Evolutionary conservation across 2,329 filamentous ascomycete genomes (phyloP).

Genomic region (Didymella pinodella): DNA sequence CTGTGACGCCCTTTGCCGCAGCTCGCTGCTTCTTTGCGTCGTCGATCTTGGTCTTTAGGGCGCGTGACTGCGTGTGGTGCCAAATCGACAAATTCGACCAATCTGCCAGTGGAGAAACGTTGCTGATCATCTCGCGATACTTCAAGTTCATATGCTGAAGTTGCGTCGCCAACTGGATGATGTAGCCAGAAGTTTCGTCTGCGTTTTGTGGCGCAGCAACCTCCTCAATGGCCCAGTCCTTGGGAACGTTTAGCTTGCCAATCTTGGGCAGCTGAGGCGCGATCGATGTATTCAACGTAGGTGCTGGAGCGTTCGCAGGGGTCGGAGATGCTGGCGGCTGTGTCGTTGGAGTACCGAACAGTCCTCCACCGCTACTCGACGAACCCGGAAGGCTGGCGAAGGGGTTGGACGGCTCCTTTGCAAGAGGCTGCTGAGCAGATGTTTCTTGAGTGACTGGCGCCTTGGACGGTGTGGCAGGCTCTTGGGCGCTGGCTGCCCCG

Average conservation of each 20-base stretch:
- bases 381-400: conserved; percentile 27
- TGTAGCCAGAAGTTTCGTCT: conserved; percentile 25
- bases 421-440: conserved; percentile 14
- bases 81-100: conserved; percentile 44
- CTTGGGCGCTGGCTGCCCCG: conserved; percentile 24
- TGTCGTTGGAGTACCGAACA: conserved; percentile 29
- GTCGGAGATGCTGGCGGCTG: conserved; percentile 23
- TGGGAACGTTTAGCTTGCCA: conserved; percentile 37
- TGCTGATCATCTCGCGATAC: conserved; percentile 38
- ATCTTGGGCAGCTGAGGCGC: conserved; percentile 32
- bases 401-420: conserved; percentile 26
- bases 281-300: conserved; percentile 10
- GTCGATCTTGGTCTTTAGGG: conserved; percentile 42
- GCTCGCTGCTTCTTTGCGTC: conserved; percentile 42
- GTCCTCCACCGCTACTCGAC: conserved; percentile 22
- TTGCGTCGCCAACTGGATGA: conserved; percentile 32
- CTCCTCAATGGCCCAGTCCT: conserved; percentile 34
- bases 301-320: conserved; percentile 25
- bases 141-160: conserved; percentile 40
- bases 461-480: conserved; percentile 21
- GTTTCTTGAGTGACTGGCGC: conserved; percentile 21
- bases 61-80: conserved; percentile 39
- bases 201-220: conserved; percentile 16
- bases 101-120: conserved; percentile 36
- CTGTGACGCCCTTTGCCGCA: conserved; percentile 41